A percentile compares a stretch with the other conserved stretches of the same genome.
Evolutionary conservation across 73 alveolate species (phyloP).

Genomic region (Paramecium primaurelia): DNA sequence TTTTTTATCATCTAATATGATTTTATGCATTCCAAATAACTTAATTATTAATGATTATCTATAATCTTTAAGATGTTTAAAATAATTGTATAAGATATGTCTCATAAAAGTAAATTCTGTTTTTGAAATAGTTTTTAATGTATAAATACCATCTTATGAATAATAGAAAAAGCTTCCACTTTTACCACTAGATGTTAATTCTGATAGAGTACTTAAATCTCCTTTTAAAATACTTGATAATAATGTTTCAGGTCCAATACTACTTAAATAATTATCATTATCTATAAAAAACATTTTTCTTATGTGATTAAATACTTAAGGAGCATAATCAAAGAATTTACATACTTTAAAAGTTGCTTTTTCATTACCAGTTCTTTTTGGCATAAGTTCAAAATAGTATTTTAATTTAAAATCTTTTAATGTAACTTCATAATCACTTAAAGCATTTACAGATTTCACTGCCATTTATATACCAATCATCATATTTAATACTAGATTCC

Average conservation of each 20-base stretch:
- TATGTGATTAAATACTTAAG: conserved; percentile 73
- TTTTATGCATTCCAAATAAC: conserved; percentile 82
- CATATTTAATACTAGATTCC: conserved; percentile 47
- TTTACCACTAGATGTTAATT: conserved; percentile 82
- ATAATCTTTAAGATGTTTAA: conserved; percentile 69
- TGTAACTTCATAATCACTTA: conserved; percentile 59
- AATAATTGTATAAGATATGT: conserved; percentile 80
- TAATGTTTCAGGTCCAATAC: conserved; percentile 71
- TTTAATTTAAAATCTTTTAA: conserved; percentile 74
- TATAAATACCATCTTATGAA: conserved; percentile 93
- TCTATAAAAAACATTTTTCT: conserved; percentile 68
- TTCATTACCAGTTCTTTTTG: conserved; percentile 34
- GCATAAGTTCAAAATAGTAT: conserved; percentile 74
- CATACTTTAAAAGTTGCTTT: conserved; percentile 72
- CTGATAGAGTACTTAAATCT: conserved; percentile 48
- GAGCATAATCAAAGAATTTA: conserved; percentile 82
- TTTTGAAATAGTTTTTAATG: conserved; percentile 86
- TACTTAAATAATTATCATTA: conserved; percentile 68
- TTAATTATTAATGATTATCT: conserved; percentile 80
- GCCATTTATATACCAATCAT: conserved; percentile 87
- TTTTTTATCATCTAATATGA: conserved; percentile 62
- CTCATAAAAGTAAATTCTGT: conserved; percentile 85
- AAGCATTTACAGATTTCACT: conserved; percentile 62
- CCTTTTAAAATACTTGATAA: conserved; percentile 60
- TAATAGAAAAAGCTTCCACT: conserved; percentile 96